Percentiles rank a stretch among this genome's conserved stretches.
phyloP scores from a whole-genome alignment of 768 basidiomycete species.

The Calocybe indica region DNA sequence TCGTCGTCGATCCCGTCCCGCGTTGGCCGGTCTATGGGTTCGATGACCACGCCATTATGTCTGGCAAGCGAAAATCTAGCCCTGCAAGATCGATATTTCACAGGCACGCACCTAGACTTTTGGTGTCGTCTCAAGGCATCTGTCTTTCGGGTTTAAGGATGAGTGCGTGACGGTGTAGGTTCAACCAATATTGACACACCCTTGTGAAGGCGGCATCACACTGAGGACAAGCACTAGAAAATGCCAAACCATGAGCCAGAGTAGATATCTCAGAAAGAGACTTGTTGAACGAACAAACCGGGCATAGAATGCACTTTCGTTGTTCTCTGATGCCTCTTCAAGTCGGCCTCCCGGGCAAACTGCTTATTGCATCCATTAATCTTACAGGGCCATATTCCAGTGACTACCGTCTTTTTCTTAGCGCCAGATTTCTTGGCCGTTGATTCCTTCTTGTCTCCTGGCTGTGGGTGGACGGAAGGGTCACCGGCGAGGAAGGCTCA shows the following conservation, averaged over 20 bases:
- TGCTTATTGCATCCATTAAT: constrained; percentile 79
- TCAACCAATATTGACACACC: constrained; percentile 35
- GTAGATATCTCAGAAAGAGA: background rate
- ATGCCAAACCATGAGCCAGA: constrained; percentile 4
- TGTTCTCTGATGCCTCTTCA: constrained; percentile 77
- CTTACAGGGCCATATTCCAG: constrained; percentile 71
- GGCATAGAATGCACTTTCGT: constrained; percentile 74
- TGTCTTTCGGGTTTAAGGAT: constrained; percentile 38
- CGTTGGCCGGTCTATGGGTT: constrained; percentile 29
- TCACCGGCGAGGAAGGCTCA: no score
- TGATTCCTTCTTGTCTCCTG: constrained; percentile 21
- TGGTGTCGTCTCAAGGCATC: constrained; percentile 78
- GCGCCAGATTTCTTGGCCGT: constrained; percentile 14
- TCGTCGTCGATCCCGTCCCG: constrained; percentile 3
- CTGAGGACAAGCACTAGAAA: constrained; percentile 62
- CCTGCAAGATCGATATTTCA: background rate
- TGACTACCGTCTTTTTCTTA: constrained; percentile 43
- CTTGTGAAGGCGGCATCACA: constrained; percentile 78
- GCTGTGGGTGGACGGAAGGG: constrained; percentile 5
- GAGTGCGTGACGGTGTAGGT: constrained; percentile 6
- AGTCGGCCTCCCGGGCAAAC: constrained; percentile 77
- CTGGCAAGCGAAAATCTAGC: constrained; percentile 22
- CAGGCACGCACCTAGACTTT: constrained; percentile 57
- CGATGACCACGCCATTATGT: constrained; percentile 65
- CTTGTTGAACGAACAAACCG: constrained; percentile 48